Base-by-base conservation (phyloP, 441 rosid species). In the Erodium chrysanthum region DNA sequence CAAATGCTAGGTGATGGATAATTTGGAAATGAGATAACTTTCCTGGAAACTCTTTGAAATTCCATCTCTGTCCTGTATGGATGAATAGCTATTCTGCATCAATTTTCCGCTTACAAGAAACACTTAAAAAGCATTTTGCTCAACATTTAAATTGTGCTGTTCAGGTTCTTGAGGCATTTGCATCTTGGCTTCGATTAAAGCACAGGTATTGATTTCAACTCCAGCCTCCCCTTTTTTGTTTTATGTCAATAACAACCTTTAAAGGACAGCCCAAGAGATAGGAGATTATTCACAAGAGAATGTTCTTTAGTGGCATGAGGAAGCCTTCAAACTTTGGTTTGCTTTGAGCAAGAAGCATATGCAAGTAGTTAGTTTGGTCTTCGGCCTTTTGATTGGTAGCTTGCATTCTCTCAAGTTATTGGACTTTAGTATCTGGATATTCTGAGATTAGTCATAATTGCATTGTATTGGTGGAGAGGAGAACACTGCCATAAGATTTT, bases 131-230 rank as follows among this genome's bases (percentile, higher is more conserved):
- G 64, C 64, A 59, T 59, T 59, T 59, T 31, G 17, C 64, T 59
- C n/a, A 23, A 59, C 23, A 10, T 29, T 23, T 25, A 4, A 59
- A 31, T 20, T 59, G 10, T 59, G 64, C 23, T 29, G 14, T 59
- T 72, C 87, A 94, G 99, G 99, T 92, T 84, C 98, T 91, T 12
- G 97, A 95, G 85, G 97, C 99, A 60, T 92, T 92, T 88, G 95
- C 92, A 61, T 88, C 98, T 71, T 95, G 98, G 99, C 92, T 92
- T 74, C 96, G 95, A 70, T 85, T 95, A 59, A 85, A 84, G 80
- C 97, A 87, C 71, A 85, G 90, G 99, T 94, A 87, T 69, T 82
- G 48, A 65, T 68, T 31, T 78, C 69, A 27, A 29, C 44, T 60
- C 35, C 17, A 12, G n/a, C 15, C 64, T 21, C 27, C 35, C 15